phyloP scores from a whole-genome alignment of 129 eudicot species.

The Lonicera japonica region DNA sequence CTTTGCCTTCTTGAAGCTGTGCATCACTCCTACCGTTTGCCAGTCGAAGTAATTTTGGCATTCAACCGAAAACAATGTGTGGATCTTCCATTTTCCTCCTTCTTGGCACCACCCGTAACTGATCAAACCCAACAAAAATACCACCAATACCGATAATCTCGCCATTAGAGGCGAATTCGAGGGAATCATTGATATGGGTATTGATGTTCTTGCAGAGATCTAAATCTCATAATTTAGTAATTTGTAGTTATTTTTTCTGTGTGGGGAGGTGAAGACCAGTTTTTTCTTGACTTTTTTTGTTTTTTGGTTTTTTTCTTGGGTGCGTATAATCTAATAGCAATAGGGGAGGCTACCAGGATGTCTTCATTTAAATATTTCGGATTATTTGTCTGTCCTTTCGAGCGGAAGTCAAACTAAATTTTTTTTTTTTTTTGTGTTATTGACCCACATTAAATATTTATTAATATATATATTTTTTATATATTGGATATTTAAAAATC shows the following conservation, averaged over 20 bases:
- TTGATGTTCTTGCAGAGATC: conserved; percentile 41
- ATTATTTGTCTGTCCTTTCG: too few species aligned
- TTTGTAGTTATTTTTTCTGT: too few species aligned
- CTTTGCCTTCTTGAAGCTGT: conserved; percentile 68
- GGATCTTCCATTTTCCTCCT: conserved; percentile 66
- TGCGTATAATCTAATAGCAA: too few species aligned
- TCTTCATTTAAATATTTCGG: too few species aligned
- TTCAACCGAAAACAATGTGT: conserved; percentile 93
- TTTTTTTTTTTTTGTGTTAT: too few species aligned
- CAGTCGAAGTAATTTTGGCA: conserved; percentile 97
- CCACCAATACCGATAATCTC: conserved; percentile 3
- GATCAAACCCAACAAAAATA: conserved; percentile 25
- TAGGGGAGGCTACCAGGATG: too few species aligned
- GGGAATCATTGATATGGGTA: conserved; percentile 13
- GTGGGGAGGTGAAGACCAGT: background rate
- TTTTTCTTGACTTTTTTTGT: background rate
- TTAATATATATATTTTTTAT: too few species aligned
- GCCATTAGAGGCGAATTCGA: conserved; percentile 30
- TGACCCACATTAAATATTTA: too few species aligned
- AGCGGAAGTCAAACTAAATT: too few species aligned
- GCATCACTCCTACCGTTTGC: conserved; percentile 99
- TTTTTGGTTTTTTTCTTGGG: too few species aligned
- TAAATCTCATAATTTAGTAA: conserved; percentile 13
- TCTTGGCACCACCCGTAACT: conserved; percentile 29
- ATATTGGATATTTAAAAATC: too few species aligned